Base-by-base conservation (phyloP, 164 flowering plant species). In the Magnolia officinalis region DNA sequence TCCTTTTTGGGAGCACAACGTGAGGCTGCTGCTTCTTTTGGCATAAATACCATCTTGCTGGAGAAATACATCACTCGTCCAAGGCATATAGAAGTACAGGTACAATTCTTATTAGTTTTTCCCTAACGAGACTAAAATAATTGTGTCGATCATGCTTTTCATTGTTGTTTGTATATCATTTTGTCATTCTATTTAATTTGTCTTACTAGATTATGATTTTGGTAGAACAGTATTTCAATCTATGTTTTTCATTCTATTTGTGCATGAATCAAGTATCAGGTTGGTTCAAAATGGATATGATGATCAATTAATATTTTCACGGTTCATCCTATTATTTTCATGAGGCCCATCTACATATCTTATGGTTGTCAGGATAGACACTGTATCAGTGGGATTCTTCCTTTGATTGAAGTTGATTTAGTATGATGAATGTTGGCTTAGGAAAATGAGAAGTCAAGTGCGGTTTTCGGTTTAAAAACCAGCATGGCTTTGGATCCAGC, bases 51-150 rank as follows among this genome's bases (percentile, higher is more conserved):
- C 21, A 90, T 96, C 70, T 82, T 96, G 78, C 86, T 94, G 61
- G 99, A 96, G 92, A 96, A 96, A 82, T 96, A 94, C 82, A 94
- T 96, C 55, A 92, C 93, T 67, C 84, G 81, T 82, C 98, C 99
- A 77, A 88, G 98, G 82, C 99, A 96, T 79, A 91, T 96, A 72
- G 99, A 96, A 90, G 99, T 96, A 20, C 99, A 96, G 95, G 99
- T 96, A 84, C 2, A 31, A 4, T 67, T 29, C 2, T 67, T 67
- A 24, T 4, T 29, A 67, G 18, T 67, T 55, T 67, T 67, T 31
- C 19, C 14, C 71, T 11, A 65, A 20, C 13, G 29, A 13, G 11
- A 65, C 21, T 24, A 20, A 11, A 4, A 65, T 20, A 65, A 21
- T 23, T 55, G 45, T 37, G 45, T 37, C 6, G 20, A 65, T 23